Evolutionary conservation across 805 yeast genomes (phyloP).

Genomic region (Danielia reshetovae): DNA sequence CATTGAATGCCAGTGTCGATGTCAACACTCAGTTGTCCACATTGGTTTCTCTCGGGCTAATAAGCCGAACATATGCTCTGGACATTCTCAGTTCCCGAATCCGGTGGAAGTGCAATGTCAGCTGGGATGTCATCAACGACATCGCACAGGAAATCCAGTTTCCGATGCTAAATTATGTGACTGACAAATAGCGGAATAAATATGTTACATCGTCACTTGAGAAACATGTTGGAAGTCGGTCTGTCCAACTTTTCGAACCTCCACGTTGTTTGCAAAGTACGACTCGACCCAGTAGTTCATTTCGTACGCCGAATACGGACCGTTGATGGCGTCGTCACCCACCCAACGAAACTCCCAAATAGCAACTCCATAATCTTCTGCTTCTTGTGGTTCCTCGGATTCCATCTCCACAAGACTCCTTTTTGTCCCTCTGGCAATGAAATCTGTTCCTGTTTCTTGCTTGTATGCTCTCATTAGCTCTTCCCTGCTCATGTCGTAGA

Average conservation of each 20-base stretch:
- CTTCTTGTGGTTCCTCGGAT: not conserved
- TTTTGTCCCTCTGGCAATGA: slow-evolving; percentile 19
- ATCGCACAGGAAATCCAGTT: slow-evolving; percentile 64
- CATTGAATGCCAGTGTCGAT: slow-evolving; percentile 42
- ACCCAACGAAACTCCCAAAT: slow-evolving; percentile 51
- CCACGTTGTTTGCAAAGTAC: slow-evolving; percentile 46
- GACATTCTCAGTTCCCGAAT: slow-evolving; percentile 65
- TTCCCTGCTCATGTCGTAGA: slow-evolving; percentile 56
- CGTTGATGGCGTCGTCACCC: slow-evolving; percentile 38
- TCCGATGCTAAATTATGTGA: slow-evolving; percentile 60
- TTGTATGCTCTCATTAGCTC: slow-evolving; percentile 42
- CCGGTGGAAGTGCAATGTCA: slow-evolving; percentile 75
- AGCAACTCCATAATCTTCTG: slow-evolving; percentile 25
- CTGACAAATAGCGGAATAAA: slow-evolving; percentile 21
- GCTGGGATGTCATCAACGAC: slow-evolving; percentile 59
- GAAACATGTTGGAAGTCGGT: slow-evolving; percentile 22
- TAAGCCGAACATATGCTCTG: slow-evolving; percentile 37
- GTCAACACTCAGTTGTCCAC: slow-evolving; percentile 59
- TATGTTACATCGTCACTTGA: slow-evolving; percentile 13
- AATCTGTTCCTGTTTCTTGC: slow-evolving; percentile 39
- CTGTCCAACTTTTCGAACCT: slow-evolving; percentile 32
- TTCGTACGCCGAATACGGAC: slow-evolving; percentile 48
- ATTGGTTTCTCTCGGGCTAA: slow-evolving; percentile 49
- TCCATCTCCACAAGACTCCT: slow-evolving; percentile 19
- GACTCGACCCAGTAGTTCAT: slow-evolving; percentile 52